Conservation (phyloP, 371 early-diverging fungal species). For the Mucor circinelloides region DNA sequence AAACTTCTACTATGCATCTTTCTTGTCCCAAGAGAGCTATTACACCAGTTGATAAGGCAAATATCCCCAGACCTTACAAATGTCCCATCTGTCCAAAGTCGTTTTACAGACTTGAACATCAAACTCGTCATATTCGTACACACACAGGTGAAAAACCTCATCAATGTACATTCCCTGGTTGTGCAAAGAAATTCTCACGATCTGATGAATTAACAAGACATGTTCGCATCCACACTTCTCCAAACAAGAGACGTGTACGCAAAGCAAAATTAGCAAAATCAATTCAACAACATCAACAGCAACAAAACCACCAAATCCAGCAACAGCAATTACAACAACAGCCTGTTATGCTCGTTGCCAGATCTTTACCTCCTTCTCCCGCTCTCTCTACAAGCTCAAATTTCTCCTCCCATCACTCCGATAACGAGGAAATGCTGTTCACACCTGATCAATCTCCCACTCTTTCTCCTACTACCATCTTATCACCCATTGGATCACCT, state of each 20-base stretch:
- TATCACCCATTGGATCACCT: conserved; percentile 30
- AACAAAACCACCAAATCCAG: conserved; percentile 6
- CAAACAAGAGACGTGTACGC: conserved; percentile 34
- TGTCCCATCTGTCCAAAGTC: conserved; percentile 72
- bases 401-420: conserved; percentile 32
- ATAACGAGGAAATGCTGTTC: conserved; percentile 43
- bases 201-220: conserved; percentile 91
- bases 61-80: conserved; percentile 64
- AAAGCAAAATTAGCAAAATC: conserved; percentile 14
- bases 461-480: conserved; percentile 25
- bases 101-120: conserved; percentile 77
- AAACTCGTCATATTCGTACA: conserved; percentile 87
- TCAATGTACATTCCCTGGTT: conserved; percentile 78
- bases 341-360: conserved; percentile 12
- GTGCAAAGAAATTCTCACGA: conserved; percentile 86
- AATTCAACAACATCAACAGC: conserved; percentile 17
- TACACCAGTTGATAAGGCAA: conserved; percentile 38
- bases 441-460: conserved; percentile 50
- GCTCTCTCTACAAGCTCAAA: conserved; percentile 37
- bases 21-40: conserved; percentile 33
- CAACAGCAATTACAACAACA: conserved; percentile 10
- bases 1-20: background rate
- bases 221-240: conserved; percentile 72
- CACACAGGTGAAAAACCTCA: conserved; percentile 94
- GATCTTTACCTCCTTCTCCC: conserved; percentile 40